Conservation (phyloP, 2,329 filamentous ascomycete species). For the Talaromyces islandicus region DNA sequence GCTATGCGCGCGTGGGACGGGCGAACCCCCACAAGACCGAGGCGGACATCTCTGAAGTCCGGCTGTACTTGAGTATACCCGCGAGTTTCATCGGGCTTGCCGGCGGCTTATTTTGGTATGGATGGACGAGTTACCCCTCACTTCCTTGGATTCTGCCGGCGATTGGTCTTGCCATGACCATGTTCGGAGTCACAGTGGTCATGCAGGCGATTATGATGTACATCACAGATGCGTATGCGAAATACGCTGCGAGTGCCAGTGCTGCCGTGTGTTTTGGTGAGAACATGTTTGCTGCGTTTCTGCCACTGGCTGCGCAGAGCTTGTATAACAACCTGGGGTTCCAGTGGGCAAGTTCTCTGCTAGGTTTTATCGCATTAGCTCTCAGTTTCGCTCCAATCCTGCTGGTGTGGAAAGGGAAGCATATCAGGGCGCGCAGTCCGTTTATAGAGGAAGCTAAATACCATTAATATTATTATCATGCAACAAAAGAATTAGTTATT, state of each 20-base stretch:
- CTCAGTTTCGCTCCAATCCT: constrained; percentile 30
- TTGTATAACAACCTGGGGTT: constrained; percentile 32
- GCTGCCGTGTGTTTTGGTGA: constrained; percentile 41
- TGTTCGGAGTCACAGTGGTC: constrained; percentile 37
- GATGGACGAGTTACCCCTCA: constrained; percentile 26
- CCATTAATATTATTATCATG: not conserved
- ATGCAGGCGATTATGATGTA: constrained; percentile 45
- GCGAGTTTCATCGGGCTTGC: constrained; percentile 35
- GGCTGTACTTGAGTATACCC: constrained; percentile 25
- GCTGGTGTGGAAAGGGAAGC: constrained; percentile 32
- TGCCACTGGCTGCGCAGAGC: constrained; percentile 35
- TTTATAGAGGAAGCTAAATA: constrained; percentile 15
- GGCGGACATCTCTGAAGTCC: constrained; percentile 37
- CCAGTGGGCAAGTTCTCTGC: constrained; percentile 34
- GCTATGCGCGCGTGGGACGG: constrained; percentile 11
- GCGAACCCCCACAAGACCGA: constrained; percentile 19
- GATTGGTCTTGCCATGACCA: constrained; percentile 31
- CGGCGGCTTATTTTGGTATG: constrained; percentile 32
- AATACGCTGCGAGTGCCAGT: constrained; percentile 43
- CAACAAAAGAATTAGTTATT: not conserved
- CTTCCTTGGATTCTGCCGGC: constrained; percentile 32
- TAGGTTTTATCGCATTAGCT: constrained; percentile 33
- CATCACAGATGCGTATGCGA: constrained; percentile 44
- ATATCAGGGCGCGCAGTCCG: constrained; percentile 24
- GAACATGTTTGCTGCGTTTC: constrained; percentile 37